phyloP scores from a whole-genome alignment of 139 green algal genomes.

The Chlamydomonas eustigma region DNA sequence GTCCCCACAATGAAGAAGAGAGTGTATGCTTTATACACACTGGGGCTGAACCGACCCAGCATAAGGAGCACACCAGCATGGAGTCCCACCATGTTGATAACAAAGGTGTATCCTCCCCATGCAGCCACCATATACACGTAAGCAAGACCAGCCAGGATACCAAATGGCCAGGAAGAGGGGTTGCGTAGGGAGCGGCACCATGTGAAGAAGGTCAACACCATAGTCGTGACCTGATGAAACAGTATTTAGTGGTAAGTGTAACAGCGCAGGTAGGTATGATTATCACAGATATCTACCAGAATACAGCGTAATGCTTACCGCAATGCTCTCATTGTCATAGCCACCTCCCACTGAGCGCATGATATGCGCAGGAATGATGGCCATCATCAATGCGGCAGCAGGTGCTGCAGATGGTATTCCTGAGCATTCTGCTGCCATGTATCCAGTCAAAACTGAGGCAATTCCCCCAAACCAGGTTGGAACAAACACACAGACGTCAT shows the following conservation, averaged over 20 bases:
- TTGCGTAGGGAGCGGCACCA: background rate
- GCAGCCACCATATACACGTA: constrained; percentile 16
- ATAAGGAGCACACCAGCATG: background rate
- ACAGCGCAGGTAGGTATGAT: too few relatives aligned
- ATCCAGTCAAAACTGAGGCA: constrained; percentile 9
- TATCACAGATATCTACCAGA: too few relatives aligned
- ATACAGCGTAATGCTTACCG: too few relatives aligned
- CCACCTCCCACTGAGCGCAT: constrained; percentile 17
- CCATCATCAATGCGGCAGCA: constrained; percentile 4
- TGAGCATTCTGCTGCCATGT: constrained; percentile 3
- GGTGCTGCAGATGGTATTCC: constrained; percentile 1
- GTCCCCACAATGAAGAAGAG: constrained; percentile 15
- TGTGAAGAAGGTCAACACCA: background rate
- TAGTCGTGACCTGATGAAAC: background rate
- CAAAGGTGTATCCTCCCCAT: constrained; percentile 10
- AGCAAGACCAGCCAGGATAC: background rate
- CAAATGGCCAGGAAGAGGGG: background rate
- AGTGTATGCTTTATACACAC: constrained; percentile 10
- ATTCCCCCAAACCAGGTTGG: constrained; percentile 10
- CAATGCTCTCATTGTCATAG: constrained; percentile 10
- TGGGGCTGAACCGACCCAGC: background rate
- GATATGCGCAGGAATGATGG: constrained; percentile 14
- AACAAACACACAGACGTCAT: constrained; percentile 14
- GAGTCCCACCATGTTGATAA: constrained; percentile 12
- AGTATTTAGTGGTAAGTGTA: too few relatives aligned